Evolutionary conservation across 2,329 filamentous ascomycete species (phyloP).

Genomic region (Neonectria coccinea): DNA sequence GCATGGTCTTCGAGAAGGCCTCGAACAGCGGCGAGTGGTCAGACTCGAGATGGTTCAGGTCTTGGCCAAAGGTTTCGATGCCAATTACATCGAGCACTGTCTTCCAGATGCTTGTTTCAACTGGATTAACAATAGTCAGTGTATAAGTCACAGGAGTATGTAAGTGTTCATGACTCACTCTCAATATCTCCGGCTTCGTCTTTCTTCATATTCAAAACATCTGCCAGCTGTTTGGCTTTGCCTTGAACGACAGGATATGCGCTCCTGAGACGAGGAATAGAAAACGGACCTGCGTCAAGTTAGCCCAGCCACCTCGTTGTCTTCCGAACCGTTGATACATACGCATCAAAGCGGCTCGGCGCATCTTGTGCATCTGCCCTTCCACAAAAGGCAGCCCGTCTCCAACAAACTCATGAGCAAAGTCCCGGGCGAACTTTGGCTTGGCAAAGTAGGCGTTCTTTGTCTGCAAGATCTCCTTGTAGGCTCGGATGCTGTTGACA

Average conservation of each 20-base stretch:
- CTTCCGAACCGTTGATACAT: conserved; percentile 4
- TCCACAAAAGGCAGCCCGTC: conserved; percentile 52
- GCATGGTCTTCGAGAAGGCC: conserved; percentile 42
- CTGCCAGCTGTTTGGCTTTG: conserved; percentile 49
- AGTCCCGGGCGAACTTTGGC: conserved; percentile 41
- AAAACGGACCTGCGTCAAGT: conserved; percentile 46
- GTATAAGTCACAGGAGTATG: not conserved
- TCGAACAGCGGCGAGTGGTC: conserved; percentile 42
- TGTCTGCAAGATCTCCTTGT: conserved; percentile 44
- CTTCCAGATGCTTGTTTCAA: conserved; percentile 48
- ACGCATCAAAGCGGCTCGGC: conserved; percentile 51
- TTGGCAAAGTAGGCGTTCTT: conserved; percentile 46
- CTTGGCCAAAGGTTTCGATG: conserved; percentile 49
- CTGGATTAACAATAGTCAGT: conserved; percentile 22
- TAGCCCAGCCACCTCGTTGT: conserved; percentile 14
- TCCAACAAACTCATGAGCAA: conserved; percentile 44
- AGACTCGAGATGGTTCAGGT: conserved; percentile 50
- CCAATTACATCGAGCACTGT: conserved; percentile 52
- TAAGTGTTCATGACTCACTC: conserved; percentile 17
- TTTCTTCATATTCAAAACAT: conserved; percentile 36
- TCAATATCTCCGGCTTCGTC: conserved; percentile 32
- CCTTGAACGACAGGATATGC: conserved; percentile 49
- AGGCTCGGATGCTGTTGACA: conserved; percentile 42
- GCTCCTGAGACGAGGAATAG: conserved; percentile 42
- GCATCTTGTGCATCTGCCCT: conserved; percentile 50